A percentile compares a stretch with the other conserved stretches of the same genome.
Evolutionary conservation across 129 eudicot genomes (phyloP).

Genomic region (Pittosporum tobira): DNA sequence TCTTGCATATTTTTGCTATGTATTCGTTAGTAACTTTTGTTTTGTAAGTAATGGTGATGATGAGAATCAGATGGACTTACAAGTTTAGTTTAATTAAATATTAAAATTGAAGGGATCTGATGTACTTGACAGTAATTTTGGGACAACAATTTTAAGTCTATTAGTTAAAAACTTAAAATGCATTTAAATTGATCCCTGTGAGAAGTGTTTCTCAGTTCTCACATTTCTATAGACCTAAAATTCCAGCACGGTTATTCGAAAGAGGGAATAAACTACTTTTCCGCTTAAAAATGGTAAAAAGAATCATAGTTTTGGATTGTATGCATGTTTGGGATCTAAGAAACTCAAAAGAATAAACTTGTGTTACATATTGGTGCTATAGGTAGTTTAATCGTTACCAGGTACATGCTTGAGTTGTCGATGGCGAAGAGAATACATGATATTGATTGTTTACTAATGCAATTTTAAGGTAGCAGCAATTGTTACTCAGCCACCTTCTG

Average conservation of each 20-base stretch:
- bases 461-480: slow-evolving; percentile 65
- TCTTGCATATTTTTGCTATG: neutral
- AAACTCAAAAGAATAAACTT: no score
- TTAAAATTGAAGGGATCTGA: neutral
- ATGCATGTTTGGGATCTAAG: no score
- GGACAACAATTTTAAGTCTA: no score
- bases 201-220: neutral
- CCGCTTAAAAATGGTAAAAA: no score
- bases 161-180: no score
- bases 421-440: slow-evolving; percentile 5
- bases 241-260: no score
- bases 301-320: no score
- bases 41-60: neutral
- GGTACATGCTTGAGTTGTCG: neutral
- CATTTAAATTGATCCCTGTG: neutral
- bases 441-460: slow-evolving; percentile 10
- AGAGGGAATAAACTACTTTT: no score
- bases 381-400: no score
- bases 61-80: neutral
- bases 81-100: neutral
- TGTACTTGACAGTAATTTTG: no score
- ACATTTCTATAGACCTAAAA: no score
- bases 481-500: slow-evolving; percentile 93
- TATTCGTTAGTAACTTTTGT: neutral
- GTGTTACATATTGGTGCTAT: no score